These are phyloP conservation scores for Dactylellina drechsleri DNA, from an alignment of 2,329 filamentous ascomycete genomes.

Conservation along the genomic window DNA sequence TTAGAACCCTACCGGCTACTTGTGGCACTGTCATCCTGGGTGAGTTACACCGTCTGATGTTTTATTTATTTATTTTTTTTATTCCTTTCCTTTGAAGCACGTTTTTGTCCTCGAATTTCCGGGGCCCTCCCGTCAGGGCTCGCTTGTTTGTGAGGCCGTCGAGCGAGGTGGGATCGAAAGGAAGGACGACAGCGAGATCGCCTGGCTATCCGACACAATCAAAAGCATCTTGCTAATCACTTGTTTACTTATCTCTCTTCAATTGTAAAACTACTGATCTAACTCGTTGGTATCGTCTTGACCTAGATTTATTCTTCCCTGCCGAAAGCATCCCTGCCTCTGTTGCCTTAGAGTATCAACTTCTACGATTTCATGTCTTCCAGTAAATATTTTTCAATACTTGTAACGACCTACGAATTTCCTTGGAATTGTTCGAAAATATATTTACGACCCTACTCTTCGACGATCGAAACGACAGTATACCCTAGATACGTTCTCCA, in stretches of 20 bases:
- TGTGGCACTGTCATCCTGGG: conserved; percentile 11
- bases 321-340: not conserved
- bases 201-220: not conserved
- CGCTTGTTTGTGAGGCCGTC: not conserved
- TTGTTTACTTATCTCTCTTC: not conserved
- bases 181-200: no score
- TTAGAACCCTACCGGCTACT: conserved; percentile 1
- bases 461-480: conserved; percentile 17
- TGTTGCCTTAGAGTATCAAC: not conserved
- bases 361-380: conserved; percentile 28
- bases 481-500: conserved; percentile 2
- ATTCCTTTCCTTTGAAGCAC: no score
- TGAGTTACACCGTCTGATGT: conserved; percentile 16
- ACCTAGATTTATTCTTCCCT: no score
- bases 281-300: not conserved
- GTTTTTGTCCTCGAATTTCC: not conserved
- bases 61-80: no score
- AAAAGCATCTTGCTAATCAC: conserved; percentile 1
- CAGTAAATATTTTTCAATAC: conserved; percentile 36
- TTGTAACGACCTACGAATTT: conserved; percentile 50
- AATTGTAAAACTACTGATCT: not conserved
- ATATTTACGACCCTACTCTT: conserved; percentile 37
- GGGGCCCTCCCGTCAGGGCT: not conserved
- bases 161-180: not conserved
- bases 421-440: conserved; percentile 25